Evolutionary conservation across 306 rosid genomes (phyloP), one percentile per base, ranked within the genome.

Genomic region (Alnus rubra): DNA sequence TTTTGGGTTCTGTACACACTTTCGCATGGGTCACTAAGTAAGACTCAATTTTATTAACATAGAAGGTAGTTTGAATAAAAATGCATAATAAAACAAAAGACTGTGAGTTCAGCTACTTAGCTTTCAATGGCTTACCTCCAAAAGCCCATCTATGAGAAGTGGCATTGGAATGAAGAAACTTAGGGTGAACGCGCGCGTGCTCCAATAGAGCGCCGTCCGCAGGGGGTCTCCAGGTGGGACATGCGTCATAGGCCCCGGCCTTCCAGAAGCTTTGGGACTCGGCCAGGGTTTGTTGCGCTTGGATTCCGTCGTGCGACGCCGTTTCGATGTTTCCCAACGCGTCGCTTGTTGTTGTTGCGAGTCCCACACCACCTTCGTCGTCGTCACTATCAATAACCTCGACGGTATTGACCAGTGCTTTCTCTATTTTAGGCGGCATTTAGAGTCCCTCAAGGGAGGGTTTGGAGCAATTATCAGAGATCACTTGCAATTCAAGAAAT

Each of bases 131-230:
- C 56, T 68, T 67, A 94, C 98, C 98, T 80, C 98, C 98, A 85
- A 95, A 95, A 58, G 98, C 98, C 98, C 98, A 95, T 71, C 90
- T 95, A 86, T 95, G 98, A 2, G 98, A 92, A 51, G 98, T 95
- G 4, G 98, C 98, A 79, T 95, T 95, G 4, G 98, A 91, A 88
- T 95, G 98, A 74, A 95, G 98, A 88, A 95, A 95, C 89, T 91
- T 95, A 42, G 98, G 98, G 80, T 92, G 97, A 74, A 95, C 98
- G 7, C 98, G 91, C 13, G 98, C 96, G 81, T 92, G 98, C 74
- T 95, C 98, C 86, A 95, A 74, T 55, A 35, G 56, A 79, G 87
- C 91, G 75, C 83, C 69, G 62, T 11, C 39, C 0, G 80, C 33
- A 69, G 81, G 31, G 35, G 86, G 86, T 74, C 62, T 86, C 58